Evolutionary conservation across 1,139 yeast species (phyloP).

Genomic region (Scheffersomyces segobiensis): DNA sequence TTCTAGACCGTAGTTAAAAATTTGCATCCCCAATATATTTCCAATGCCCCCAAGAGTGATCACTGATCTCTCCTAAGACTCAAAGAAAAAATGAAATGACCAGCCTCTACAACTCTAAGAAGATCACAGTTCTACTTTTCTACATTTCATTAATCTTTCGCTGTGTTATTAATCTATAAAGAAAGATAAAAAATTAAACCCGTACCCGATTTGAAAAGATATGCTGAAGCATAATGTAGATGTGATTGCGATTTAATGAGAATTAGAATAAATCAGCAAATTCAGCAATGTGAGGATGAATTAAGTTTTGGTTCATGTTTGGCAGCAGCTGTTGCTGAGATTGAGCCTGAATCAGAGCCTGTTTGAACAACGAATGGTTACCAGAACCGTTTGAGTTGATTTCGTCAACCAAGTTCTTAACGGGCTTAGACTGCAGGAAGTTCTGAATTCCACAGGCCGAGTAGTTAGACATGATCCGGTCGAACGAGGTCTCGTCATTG

Average conservation of each 20-base stretch:
- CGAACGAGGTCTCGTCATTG: conserved; percentile 44
- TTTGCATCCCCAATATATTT: too few relatives aligned
- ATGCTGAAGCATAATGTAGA: background rate
- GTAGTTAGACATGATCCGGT: conserved; percentile 45
- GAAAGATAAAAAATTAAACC: conserved; percentile 1
- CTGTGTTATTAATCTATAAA: background rate
- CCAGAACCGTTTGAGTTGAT: conserved; percentile 1
- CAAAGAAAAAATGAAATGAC: too few relatives aligned
- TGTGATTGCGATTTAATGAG: background rate
- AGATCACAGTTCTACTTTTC: background rate
- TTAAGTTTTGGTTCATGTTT: conserved; percentile 18
- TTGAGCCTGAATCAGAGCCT: conserved; percentile 6
- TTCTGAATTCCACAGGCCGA: conserved; percentile 40
- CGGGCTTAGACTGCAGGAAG: conserved; percentile 5
- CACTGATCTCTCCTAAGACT: too few relatives aligned
- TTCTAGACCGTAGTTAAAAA: too few relatives aligned
- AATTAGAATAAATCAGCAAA: conserved; percentile 47
- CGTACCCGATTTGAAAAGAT: background rate
- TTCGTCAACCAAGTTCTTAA: background rate
- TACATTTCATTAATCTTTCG: background rate
- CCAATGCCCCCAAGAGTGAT: too few relatives aligned
- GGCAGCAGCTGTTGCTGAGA: conserved; percentile 7
- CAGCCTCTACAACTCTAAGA: too few relatives aligned
- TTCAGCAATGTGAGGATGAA: conserved; percentile 50
- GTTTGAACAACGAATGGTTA: background rate